Base-by-base conservation (phyloP, 768 basidiomycete genomes). In the Lactarius sp. region DNA sequence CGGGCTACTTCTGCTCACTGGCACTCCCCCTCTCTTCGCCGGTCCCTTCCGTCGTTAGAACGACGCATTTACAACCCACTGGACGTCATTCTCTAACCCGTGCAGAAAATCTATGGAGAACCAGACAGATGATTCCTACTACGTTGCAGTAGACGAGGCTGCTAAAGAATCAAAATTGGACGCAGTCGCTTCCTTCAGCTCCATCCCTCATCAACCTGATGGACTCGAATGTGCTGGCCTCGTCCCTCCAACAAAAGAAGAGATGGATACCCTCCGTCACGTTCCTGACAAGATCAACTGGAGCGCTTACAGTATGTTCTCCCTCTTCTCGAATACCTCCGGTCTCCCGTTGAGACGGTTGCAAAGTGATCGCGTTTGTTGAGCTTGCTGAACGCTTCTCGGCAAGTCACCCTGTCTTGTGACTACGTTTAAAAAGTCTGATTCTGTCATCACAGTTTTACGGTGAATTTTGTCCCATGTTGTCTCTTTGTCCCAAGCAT, bases 371-470 rank as follows among this genome's bases (percentile, higher is more conserved):
- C 34, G 72, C 72, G 7, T 65, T 73, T 49, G 64, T 72, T 42
- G 72, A 72, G 56, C 37, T 72, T 20, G 70, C 71, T 5, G 72
- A 72, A 59, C 72, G 72, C 33, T 73, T 73, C 66, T 73, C 72
- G 12, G 69, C 69, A 50, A 37, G 68, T 64, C 20, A 36, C 37
- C 14, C 6, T 2, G 20, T 42, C 36, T 22, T 22, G 16, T 34
- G 20, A 20, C 4, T n/a, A 14, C 27, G 10, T 33, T 16, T 46
- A 37, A 39, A 27, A 55, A 3, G 31, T 27, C 58, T 68, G 34
- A 66, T 54, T 37, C 6, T n/a, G 41, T 39, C 44, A 42, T 51
- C 20, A 36, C 52, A 68, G 68, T 68, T 27, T 50, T 68, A 67
- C 20, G 68, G 67, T 68, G 20, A 31, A 60, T 46, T 5, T 2